Base-by-base conservation (phyloP, 164 flowering plant genomes). In the Annona squamosa region DNA sequence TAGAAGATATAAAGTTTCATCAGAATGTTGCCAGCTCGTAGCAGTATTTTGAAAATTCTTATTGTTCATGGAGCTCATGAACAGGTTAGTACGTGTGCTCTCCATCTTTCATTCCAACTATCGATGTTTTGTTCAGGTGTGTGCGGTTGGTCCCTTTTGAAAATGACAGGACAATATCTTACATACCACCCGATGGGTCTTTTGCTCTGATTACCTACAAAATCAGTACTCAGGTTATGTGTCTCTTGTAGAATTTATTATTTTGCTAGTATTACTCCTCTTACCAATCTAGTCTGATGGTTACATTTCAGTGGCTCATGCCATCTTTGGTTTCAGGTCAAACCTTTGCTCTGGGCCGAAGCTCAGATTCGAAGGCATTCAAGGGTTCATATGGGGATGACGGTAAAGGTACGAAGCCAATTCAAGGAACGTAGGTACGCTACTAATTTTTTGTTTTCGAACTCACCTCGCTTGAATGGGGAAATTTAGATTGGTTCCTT, bases 91-190 rank as follows among this genome's bases (percentile, higher is more conserved):
- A 26, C 37, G 37, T 46, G 52, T n/a, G 19, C n/a, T 72, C 52
- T 71, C 63, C 5, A 67, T 57, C 45, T 71, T n/a, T 4, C 61
- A 61, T 71, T 63, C 67, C 71, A 48, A 65, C 71, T 62, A 59
- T 68, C 13, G 62, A 65, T 17, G 67, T 79, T 69, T 80, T 65
- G 9, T 67, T 44, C 72, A 95, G 99, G 86, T 95, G 99, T 82
- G 99, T 95, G 71, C 97, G 98, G 47, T 82, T 95, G 86, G 98
- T 98, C 42, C 96, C 98, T 47, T 95, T 93, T 85, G 99, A 95
- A 79, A 95, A 93, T 84, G 99, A 95, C 77, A 82, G 99, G 70
- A 95, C 99, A 52, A 95, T 95, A 77, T 90, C 99, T 47, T 95
- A 93, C 82, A 86, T 93, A 79, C 99, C 99, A 68, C 99, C 99